Percentiles rank a stretch among this genome's conserved stretches.
phyloP scores from a whole-genome alignment of 441 rosid species.

The Rhodomyrtus psidioides region DNA sequence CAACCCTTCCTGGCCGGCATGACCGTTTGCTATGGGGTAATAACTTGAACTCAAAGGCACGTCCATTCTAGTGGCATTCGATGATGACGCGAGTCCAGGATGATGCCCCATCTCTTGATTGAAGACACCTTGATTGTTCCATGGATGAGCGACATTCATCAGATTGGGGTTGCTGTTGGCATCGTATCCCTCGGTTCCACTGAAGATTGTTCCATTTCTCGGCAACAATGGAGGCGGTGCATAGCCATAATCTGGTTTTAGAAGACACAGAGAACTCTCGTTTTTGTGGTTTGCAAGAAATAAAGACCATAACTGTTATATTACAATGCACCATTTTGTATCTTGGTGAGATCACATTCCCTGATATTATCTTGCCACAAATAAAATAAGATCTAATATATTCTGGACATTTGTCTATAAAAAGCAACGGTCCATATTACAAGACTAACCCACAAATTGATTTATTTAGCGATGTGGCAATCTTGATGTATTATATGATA shows the following conservation, averaged over 20 bases:
- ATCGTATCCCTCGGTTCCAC: neutral
- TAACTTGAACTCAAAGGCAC: neutral
- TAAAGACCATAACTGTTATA: neutral
- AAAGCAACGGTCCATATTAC: neutral
- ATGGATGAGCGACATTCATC: neutral
- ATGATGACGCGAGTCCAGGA: neutral
- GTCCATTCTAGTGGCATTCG: fast-evolving
- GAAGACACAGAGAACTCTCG: neutral
- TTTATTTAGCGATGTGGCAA: neutral
- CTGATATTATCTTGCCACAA: neutral
- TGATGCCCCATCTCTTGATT: neutral
- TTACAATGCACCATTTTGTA: neutral
- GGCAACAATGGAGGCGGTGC: neutral
- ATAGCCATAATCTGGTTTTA: neutral
- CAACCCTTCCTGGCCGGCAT: neutral
- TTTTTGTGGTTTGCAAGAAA: no score
- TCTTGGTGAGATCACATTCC: neutral
- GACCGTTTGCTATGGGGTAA: no score
- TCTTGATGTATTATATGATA: neutral
- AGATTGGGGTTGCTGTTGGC: neutral
- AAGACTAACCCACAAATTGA: neutral
- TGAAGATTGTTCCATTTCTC: neutral
- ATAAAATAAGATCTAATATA: neutral
- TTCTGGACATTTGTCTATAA: neutral
- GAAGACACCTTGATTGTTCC: neutral